Evolutionary conservation across 176 grass and related monocot genomes (phyloP).

Genomic region (Leersia perrieri): DNA sequence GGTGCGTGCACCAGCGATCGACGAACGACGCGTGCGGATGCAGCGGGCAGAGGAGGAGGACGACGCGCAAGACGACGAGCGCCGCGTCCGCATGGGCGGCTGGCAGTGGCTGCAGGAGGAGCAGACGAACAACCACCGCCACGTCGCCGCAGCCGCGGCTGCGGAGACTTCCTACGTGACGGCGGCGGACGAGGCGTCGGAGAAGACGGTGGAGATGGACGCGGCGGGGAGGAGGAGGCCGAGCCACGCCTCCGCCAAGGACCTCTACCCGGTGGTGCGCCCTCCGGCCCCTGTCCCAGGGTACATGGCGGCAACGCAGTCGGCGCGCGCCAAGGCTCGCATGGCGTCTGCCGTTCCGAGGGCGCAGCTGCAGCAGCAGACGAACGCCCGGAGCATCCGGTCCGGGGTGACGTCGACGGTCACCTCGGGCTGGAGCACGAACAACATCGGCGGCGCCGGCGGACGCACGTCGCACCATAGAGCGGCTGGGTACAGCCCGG

Average conservation of each 20-base stretch:
- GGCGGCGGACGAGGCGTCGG: conserved; percentile 46
- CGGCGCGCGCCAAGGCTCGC: conserved; percentile 67
- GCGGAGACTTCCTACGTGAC: conserved; percentile 39
- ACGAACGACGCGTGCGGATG: background rate
- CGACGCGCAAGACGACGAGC: conserved; percentile 39
- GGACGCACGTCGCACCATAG: conserved; percentile 5
- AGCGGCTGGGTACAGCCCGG: conserved; percentile 47
- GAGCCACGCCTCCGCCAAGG: conserved; percentile 24
- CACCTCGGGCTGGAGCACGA: conserved; percentile 48
- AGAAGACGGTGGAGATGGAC: conserved; percentile 80
- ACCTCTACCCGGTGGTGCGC: conserved; percentile 14
- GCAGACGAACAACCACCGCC: background rate
- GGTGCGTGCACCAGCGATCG: background rate
- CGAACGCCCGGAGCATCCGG: conserved; percentile 14
- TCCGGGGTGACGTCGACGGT: conserved; percentile 33
- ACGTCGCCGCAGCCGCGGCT: background rate
- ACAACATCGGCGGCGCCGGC: conserved; percentile 1
- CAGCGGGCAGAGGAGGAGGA: too few species aligned
- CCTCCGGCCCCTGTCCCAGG: conserved; percentile 37
- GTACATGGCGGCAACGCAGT: conserved; percentile 88
- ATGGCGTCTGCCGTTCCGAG: conserved; percentile 7
- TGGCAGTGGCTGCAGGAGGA: conserved; percentile 62
- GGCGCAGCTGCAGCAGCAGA: background rate
- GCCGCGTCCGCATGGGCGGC: conserved; percentile 33
- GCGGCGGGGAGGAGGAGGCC: conserved; percentile 11